Percentiles rank a stretch among this genome's conserved stretches.
Evolutionary conservation across 176 grass and related monocot genomes (phyloP).

Genomic region (Luzula sylvatica): DNA sequence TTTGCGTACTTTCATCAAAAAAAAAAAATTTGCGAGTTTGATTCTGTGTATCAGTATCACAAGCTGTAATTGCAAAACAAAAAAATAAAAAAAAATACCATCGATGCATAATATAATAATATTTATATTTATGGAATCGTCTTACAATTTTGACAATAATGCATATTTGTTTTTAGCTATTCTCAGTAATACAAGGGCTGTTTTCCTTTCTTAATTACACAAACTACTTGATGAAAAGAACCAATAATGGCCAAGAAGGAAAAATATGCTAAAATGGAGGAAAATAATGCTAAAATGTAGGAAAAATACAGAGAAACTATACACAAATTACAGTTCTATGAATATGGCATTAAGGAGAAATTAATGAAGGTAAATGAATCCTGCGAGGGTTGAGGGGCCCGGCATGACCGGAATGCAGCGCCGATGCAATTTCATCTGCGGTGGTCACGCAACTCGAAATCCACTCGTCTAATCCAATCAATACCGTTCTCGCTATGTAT

Average conservation of each 20-base stretch:
- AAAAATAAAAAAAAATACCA: too few relatives aligned
- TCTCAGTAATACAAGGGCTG: too few relatives aligned
- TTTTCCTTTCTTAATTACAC: too few relatives aligned
- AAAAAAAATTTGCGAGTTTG: too few relatives aligned
- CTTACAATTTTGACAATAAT: too few relatives aligned
- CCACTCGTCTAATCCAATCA: constrained; percentile 11
- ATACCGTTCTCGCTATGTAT: constrained; percentile 19
- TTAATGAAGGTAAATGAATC: not conserved
- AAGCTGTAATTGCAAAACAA: too few relatives aligned
- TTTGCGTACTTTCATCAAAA: too few relatives aligned
- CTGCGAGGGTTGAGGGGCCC: not conserved
- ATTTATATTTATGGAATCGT: too few relatives aligned
- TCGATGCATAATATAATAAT: too few relatives aligned
- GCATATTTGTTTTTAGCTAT: too few relatives aligned
- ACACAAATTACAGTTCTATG: not conserved
- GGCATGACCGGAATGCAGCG: not conserved
- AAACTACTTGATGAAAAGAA: not conserved
- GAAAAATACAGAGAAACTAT: not conserved
- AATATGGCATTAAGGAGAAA: not conserved
- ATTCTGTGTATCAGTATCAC: too few relatives aligned
- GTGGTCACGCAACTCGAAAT: constrained; percentile 18
- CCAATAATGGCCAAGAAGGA: not conserved
- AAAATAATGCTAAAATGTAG: not conserved
- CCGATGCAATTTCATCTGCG: constrained; percentile 15
- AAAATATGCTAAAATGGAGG: not conserved